Conservation (phyloP, 2,329 filamentous ascomycete genomes). For the Didymella segeticola region DNA sequence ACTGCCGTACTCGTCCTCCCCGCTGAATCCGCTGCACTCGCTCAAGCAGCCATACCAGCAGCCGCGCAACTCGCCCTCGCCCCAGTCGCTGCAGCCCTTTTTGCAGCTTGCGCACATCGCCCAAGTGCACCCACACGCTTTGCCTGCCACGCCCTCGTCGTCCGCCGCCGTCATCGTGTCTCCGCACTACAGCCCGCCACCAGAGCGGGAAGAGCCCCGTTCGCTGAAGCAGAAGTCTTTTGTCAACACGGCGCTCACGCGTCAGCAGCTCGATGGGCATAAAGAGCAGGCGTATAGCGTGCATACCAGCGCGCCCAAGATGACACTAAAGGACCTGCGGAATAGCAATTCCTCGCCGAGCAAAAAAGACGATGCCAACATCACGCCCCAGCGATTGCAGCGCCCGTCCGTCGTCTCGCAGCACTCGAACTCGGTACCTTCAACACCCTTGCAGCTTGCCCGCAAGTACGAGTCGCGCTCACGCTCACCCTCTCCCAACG, state of each 20-base stretch:
- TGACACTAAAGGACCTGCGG: conserved; percentile 44
- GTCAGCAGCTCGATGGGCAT: conserved; percentile 48
- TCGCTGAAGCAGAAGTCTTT: conserved; percentile 39
- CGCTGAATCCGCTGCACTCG: conserved; percentile 22
- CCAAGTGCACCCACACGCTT: conserved; percentile 31
- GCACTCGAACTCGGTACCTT: conserved; percentile 89
- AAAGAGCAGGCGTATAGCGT: conserved; percentile 39
- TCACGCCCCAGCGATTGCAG: conserved; percentile 35
- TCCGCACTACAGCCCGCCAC: conserved; percentile 44
- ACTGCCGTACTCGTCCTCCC: conserved; percentile 16
- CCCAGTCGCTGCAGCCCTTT: conserved; percentile 36
- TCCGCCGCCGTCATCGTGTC: conserved; percentile 50
- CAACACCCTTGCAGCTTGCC: conserved; percentile 88
- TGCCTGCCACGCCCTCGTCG: conserved; percentile 27
- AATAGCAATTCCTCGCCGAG: conserved; percentile 30
- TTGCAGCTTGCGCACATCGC: conserved; percentile 40
- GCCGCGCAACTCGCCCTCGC: conserved; percentile 20
- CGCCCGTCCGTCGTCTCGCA: conserved; percentile 63
- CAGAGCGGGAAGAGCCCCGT: conserved; percentile 42
- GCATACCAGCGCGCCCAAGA: conserved; percentile 46
- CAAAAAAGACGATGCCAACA: conserved; percentile 35
- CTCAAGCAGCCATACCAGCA: conserved; percentile 20
- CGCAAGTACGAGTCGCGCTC: conserved; percentile 81
- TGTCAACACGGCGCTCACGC: conserved; percentile 37
- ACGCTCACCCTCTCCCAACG: conserved; percentile 79